Evolutionary conservation across 352 stramenopile species (phyloP).

Genomic region (Bremia lactucae): DNA sequence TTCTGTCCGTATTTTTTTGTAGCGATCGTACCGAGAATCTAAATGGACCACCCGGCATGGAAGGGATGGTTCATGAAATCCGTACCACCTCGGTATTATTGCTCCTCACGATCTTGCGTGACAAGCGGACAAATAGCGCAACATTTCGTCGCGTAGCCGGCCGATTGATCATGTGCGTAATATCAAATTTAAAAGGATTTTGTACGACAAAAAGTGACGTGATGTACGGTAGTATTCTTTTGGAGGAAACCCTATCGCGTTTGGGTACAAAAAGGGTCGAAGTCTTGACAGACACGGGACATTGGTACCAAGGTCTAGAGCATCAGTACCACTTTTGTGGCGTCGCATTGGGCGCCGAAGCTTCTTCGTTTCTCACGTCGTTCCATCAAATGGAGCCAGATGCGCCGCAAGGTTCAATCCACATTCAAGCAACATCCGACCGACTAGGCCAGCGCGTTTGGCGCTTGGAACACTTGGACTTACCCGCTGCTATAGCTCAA

Average conservation of each 20-base stretch:
- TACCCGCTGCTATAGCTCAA: conserved; percentile 24
- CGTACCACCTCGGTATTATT: conserved; percentile 31
- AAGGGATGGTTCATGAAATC: conserved; percentile 33
- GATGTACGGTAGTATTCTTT: conserved; percentile 24
- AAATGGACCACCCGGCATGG: conserved; percentile 10
- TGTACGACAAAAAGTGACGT: background rate
- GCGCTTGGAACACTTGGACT: conserved; percentile 22
- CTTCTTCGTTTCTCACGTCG: conserved; percentile 32
- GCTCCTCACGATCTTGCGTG: conserved; percentile 38
- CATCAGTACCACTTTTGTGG: conserved; percentile 22
- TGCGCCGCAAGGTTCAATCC: conserved; percentile 24
- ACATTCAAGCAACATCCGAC: conserved; percentile 8
- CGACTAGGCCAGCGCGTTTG: conserved; percentile 4
- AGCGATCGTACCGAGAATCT: conserved; percentile 31
- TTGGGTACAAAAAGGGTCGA: conserved; percentile 23
- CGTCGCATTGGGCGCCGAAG: conserved; percentile 29
- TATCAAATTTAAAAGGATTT: background rate
- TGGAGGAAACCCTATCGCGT: conserved; percentile 40
- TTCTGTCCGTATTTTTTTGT: too few relatives aligned
- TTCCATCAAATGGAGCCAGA: conserved; percentile 44
- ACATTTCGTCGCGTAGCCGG: conserved; percentile 31
- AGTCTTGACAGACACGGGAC: conserved; percentile 21
- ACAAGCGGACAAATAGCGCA: conserved; percentile 16
- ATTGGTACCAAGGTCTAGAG: conserved; percentile 22
- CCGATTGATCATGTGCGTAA: conserved; percentile 33